phyloP scores from a whole-genome alignment of 768 basidiomycete species.

The Butyriboletus loyo region DNA sequence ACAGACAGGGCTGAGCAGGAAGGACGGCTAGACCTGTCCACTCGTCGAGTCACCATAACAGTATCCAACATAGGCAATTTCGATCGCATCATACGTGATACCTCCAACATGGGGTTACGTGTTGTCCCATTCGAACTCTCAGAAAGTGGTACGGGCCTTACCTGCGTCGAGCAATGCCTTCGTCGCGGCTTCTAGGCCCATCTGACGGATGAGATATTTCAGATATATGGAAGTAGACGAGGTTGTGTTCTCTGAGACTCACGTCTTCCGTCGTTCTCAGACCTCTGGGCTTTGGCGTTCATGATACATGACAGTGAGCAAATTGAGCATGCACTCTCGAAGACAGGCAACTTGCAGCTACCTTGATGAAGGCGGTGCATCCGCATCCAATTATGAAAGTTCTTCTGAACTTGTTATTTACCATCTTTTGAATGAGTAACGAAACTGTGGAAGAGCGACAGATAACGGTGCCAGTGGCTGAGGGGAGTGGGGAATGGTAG shows the following conservation, averaged over 20 bases:
- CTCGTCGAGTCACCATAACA: conserved; percentile 78
- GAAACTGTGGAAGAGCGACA: not conserved
- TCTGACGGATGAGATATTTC: conserved; percentile 39
- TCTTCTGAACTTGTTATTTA: conserved; percentile 4
- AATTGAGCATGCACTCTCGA: not conserved
- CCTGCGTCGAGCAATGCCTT: conserved; percentile 87
- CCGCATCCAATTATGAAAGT: conserved; percentile 20
- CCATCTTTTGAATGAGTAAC: conserved; percentile 2
- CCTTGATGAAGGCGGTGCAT: conserved; percentile 21
- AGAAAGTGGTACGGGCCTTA: conserved; percentile 20
- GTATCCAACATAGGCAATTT: conserved; percentile 74
- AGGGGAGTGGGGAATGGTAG: too few species aligned
- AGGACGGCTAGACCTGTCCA: conserved; percentile 57
- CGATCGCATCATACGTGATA: conserved; percentile 75
- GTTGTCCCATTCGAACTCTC: not conserved
- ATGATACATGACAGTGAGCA: not conserved
- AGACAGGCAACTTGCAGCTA: not conserved
- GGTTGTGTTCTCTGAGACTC: conserved; percentile 16
- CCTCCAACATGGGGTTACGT: conserved; percentile 38
- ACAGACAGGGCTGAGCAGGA: not conserved
- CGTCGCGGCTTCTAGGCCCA: conserved; percentile 84
- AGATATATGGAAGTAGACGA: not conserved
- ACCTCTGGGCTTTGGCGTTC: conserved; percentile 53
- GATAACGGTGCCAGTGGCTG: too few species aligned
- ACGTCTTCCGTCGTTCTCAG: conserved; percentile 70